These are phyloP conservation scores for Pichia sp. DNA, from an alignment of 1,139 yeast species.

Conservation along the genomic window DNA sequence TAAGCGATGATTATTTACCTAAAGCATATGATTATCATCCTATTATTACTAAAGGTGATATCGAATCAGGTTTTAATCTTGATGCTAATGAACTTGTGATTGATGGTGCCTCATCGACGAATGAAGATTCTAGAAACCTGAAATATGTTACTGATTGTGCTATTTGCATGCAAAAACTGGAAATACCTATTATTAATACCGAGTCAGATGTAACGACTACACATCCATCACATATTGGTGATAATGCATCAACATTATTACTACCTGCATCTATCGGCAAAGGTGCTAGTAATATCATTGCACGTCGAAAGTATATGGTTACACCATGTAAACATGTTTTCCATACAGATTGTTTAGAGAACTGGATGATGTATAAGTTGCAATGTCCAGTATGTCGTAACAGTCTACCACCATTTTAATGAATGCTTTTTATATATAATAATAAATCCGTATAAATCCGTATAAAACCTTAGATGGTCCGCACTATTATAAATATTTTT, in stretches of 20 bases:
- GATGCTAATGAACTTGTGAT: slow-evolving; percentile 17
- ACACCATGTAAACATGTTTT: slow-evolving; percentile 91
- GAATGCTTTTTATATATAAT: background rate
- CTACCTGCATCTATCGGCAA: slow-evolving; percentile 6
- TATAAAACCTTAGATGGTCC: background rate
- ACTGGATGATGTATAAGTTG: slow-evolving; percentile 88
- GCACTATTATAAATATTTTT: no score
- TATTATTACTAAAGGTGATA: slow-evolving; percentile 49
- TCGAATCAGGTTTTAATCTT: slow-evolving; percentile 50
- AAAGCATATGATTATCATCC: slow-evolving; percentile 81
- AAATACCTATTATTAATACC: slow-evolving; percentile 48
- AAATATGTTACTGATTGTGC: slow-evolving; percentile 61
- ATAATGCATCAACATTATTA: slow-evolving; percentile 10
- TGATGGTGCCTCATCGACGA: slow-evolving; percentile 13
- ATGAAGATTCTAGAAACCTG: slow-evolving; percentile 23
- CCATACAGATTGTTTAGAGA: slow-evolving; percentile 80
- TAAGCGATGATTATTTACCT: slow-evolving; percentile 69
- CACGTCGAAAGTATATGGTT: slow-evolving; percentile 61
- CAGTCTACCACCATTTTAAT: slow-evolving; percentile 66
- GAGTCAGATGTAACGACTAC: background rate
- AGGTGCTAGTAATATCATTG: slow-evolving; percentile 23
- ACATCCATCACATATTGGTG: background rate
- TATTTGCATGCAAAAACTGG: slow-evolving; percentile 77
- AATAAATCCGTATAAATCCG: background rate
- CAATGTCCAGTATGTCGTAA: slow-evolving; percentile 94